Evolutionary conservation across 2,329 filamentous ascomycete species (phyloP).

Genomic region (Scytalidium sp.): DNA sequence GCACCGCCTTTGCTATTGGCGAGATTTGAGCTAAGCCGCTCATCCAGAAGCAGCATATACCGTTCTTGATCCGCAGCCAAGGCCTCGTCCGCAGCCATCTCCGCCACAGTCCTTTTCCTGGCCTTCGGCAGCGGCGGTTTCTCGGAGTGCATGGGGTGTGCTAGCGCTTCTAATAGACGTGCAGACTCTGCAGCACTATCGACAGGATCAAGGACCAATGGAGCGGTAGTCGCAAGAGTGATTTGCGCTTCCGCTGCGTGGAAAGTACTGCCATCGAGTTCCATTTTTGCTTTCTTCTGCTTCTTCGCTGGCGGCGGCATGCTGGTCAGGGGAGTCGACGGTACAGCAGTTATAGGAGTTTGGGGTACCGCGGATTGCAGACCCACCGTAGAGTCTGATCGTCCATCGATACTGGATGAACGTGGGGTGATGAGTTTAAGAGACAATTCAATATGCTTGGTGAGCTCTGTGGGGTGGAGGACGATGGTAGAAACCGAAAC

Average conservation of each 20-base stretch:
- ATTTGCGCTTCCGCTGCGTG: slow-evolving; percentile 75
- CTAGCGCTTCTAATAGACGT: slow-evolving; percentile 65
- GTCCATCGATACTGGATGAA: slow-evolving; percentile 37
- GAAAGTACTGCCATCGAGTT: slow-evolving; percentile 72
- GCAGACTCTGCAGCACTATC: slow-evolving; percentile 67
- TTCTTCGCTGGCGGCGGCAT: slow-evolving; percentile 61
- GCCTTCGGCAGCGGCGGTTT: slow-evolving; percentile 81
- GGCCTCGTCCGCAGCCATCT: slow-evolving; percentile 93
- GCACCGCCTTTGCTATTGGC: slow-evolving; percentile 55
- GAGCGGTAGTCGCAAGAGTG: slow-evolving; percentile 68
- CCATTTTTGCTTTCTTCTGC: slow-evolving; percentile 68
- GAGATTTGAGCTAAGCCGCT: slow-evolving; percentile 64
- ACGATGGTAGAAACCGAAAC: slow-evolving; percentile 74
- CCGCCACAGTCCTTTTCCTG: slow-evolving; percentile 88
- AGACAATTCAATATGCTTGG: slow-evolving; percentile 70
- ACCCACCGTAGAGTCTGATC: slow-evolving; percentile 41
- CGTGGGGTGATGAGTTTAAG: slow-evolving; percentile 71
- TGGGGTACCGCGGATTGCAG: slow-evolving; percentile 48
- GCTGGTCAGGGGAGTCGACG: slow-evolving; percentile 56
- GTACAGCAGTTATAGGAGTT: slow-evolving; percentile 59
- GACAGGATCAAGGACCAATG: slow-evolving; percentile 75
- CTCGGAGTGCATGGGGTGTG: slow-evolving; percentile 74
- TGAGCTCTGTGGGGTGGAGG: slow-evolving; percentile 78
- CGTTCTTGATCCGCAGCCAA: slow-evolving; percentile 84
- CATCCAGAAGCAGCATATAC: slow-evolving; percentile 90